A percentile compares a stretch with the other conserved stretches of the same genome.
These are phyloP conservation scores for Ophiosphaerella korrae DNA, from an alignment of 2,329 filamentous ascomycete genomes.

Conservation along the genomic window DNA sequence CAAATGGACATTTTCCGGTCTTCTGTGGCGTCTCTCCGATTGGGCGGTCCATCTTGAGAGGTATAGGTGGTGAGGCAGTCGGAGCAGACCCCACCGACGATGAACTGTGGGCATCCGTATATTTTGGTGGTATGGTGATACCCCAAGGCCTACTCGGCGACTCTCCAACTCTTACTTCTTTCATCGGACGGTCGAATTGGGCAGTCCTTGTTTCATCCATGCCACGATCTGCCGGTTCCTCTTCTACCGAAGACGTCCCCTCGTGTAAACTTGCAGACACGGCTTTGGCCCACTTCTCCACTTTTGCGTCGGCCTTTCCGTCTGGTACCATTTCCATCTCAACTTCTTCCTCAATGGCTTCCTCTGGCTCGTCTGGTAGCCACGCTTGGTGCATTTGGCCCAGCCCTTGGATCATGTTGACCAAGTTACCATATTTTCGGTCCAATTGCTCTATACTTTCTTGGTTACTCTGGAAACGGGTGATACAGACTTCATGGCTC, in stretches of 20 bases:
- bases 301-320: conserved; percentile 67
- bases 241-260: conserved; percentile 45
- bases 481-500: conserved; percentile 90
- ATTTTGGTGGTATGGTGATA: conserved; percentile 74
- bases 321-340: conserved; percentile 47
- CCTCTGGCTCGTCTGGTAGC: conserved; percentile 65
- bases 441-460: conserved; percentile 86
- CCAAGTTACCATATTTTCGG: conserved; percentile 89
- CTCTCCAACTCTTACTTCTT: conserved; percentile 91
- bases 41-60: conserved; percentile 50
- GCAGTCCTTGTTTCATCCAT: conserved; percentile 67
- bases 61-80: conserved; percentile 57
- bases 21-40: conserved; percentile 34
- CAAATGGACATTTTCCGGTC: conserved; percentile 44
- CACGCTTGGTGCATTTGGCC: conserved; percentile 87
- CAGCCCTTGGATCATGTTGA: conserved; percentile 91
- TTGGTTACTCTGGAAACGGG: conserved; percentile 85
- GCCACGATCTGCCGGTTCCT: conserved; percentile 43
- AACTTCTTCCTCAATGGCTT: conserved; percentile 53
- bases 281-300: conserved; percentile 84
- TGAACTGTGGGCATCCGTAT: conserved; percentile 47
- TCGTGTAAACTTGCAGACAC: conserved; percentile 65
- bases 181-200: conserved; percentile 82
- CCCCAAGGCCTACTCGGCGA: conserved; percentile 94
- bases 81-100: conserved; percentile 48